A percentile compares a stretch with the other conserved stretches of the same genome.
phyloP scores from a whole-genome alignment of 2,329 filamentous ascomycete species.

The Cordyceps cicadae region DNA sequence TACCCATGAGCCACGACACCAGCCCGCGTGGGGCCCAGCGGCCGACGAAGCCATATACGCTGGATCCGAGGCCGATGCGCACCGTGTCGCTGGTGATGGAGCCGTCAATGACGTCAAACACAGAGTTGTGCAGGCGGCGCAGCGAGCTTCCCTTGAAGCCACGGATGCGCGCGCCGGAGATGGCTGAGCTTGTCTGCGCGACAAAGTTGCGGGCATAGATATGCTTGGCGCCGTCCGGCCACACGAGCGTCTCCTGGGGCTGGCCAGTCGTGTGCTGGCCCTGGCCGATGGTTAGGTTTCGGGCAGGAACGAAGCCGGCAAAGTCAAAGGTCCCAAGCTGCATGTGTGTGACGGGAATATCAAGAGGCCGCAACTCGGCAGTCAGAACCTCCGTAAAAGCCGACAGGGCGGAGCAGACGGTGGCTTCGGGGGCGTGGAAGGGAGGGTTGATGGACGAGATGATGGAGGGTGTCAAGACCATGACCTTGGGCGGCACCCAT shows the following conservation, averaged over 20 bases:
- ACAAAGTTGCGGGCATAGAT: constrained; percentile 57
- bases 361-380: constrained; percentile 67
- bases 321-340: constrained; percentile 90
- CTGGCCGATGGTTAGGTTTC: constrained; percentile 24
- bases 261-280: constrained; percentile 35
- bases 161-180: constrained; percentile 48
- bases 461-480: constrained; percentile 73
- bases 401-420: constrained; percentile 76
- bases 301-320: constrained; percentile 50
- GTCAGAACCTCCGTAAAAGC: constrained; percentile 76
- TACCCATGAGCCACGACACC: constrained; percentile 91
- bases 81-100: constrained; percentile 54
- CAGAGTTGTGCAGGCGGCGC: constrained; percentile 71
- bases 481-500: constrained; percentile 53
- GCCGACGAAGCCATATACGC: constrained; percentile 79
- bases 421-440: constrained; percentile 78
- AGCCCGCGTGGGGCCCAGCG: constrained; percentile 67
- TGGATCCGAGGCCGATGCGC: constrained; percentile 75
- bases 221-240: constrained; percentile 53
- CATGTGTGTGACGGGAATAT: constrained; percentile 75
- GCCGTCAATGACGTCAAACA: constrained; percentile 80
- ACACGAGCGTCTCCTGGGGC: constrained; percentile 45
- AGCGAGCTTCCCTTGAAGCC: constrained; percentile 62
- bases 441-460: constrained; percentile 72
- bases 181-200: constrained; percentile 44